phyloP scores from a whole-genome alignment of 306 rosid genomes.

The Chamaecrista fasciculata region DNA sequence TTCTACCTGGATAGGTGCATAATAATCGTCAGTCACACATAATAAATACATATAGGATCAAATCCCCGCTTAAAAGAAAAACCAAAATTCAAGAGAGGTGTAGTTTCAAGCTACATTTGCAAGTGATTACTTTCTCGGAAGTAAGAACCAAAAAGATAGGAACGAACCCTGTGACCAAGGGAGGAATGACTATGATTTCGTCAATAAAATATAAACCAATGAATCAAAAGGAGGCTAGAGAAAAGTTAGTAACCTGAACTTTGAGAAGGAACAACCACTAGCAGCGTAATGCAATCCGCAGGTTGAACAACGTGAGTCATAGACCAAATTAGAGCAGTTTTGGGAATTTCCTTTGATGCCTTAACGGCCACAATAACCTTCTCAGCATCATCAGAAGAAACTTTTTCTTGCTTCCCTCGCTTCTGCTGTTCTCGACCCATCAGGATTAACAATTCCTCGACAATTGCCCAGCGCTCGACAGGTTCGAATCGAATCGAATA shows the following conservation, averaged over 20 bases:
- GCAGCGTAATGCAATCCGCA: conserved; percentile 89
- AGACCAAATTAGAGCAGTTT: conserved; percentile 93
- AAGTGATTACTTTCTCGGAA: background rate
- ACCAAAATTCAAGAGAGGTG: background rate
- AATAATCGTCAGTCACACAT: conserved; percentile 11
- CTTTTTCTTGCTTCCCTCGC: conserved; percentile 74
- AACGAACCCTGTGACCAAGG: background rate
- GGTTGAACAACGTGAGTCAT: conserved; percentile 98
- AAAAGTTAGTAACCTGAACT: conserved; percentile 68
- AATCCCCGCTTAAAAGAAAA: background rate
- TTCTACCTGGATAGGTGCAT: conserved; percentile 60
- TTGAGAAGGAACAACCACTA: conserved; percentile 91
- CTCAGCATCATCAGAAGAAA: conserved; percentile 69
- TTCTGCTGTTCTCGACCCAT: conserved; percentile 80
- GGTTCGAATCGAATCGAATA: too few species aligned
- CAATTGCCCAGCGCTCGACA: conserved; percentile 27
- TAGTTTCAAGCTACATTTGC: background rate
- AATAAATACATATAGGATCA: background rate
- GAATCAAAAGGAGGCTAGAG: conserved; percentile 21
- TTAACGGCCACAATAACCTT: conserved; percentile 95
- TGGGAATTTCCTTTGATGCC: conserved; percentile 90
- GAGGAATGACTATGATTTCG: background rate
- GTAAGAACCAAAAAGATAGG: background rate
- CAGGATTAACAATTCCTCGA: conserved; percentile 19
- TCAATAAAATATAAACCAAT: background rate